Percentiles rank a stretch among this genome's conserved stretches.
phyloP scores from a whole-genome alignment of 306 rosid species.

The Cicer bijugum region DNA sequence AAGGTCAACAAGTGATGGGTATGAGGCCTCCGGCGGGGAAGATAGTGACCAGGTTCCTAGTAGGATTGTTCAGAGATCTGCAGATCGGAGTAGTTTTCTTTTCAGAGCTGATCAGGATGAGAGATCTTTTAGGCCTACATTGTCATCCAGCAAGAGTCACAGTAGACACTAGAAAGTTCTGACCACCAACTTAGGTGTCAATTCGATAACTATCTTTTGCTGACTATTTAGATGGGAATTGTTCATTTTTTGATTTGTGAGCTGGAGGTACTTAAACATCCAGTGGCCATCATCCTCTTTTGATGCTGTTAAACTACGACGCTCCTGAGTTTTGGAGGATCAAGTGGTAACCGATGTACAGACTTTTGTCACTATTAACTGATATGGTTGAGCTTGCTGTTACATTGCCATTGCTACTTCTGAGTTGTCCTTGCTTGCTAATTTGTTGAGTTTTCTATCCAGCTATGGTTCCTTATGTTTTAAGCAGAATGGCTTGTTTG shows the following conservation, averaged over 20 bases:
- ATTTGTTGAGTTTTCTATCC: neutral
- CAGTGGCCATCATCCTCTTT: slow-evolving; percentile 30
- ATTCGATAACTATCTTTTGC: slow-evolving; percentile 36
- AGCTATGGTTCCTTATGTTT: neutral
- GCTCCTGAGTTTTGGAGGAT: slow-evolving; percentile 25
- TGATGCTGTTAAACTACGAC: slow-evolving; percentile 41
- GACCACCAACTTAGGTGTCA: slow-evolving; percentile 47
- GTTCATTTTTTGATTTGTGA: slow-evolving; percentile 72
- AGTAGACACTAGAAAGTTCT: slow-evolving; percentile 51
- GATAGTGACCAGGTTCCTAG: slow-evolving; percentile 88
- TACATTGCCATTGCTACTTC: neutral
- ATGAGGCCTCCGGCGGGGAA: slow-evolving; percentile 98
- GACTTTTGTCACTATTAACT: slow-evolving; percentile 31
- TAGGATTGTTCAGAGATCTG: slow-evolving; percentile 66
- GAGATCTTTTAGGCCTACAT: slow-evolving; percentile 50
- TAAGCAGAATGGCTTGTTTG: neutral
- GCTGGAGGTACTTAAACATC: slow-evolving; percentile 40
- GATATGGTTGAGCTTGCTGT: slow-evolving; percentile 31
- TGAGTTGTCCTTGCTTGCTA: neutral
- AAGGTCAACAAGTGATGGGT: slow-evolving; percentile 94
- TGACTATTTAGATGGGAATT: slow-evolving; percentile 45
- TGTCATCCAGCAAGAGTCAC: slow-evolving; percentile 53
- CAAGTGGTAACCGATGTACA: slow-evolving; percentile 46
- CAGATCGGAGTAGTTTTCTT: slow-evolving; percentile 72
- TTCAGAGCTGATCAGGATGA: slow-evolving; percentile 67